Evolutionary conservation across 441 rosid species (phyloP).

Genomic region (Populus hybrid): DNA sequence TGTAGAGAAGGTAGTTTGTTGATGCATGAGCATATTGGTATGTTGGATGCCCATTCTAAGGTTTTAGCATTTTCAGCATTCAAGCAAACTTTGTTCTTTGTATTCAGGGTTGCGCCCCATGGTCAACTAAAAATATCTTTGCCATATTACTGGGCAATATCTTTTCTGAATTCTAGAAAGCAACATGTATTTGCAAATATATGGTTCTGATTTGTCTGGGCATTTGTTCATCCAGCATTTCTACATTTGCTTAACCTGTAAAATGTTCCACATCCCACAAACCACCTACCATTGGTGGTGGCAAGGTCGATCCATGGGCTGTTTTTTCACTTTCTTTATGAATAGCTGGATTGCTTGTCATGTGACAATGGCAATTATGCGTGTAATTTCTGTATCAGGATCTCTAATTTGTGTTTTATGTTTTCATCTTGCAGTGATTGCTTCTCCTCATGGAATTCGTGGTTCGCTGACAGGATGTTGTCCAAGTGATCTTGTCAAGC

Average conservation of each 20-base stretch:
- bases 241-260: background rate
- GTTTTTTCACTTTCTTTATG: background rate
- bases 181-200: background rate
- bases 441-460: slow-evolving; percentile 97
- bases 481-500: slow-evolving; percentile 95
- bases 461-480: slow-evolving; percentile 94
- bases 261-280: background rate
- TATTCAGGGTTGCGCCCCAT: background rate
- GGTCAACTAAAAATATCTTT: background rate
- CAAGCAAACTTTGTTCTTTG: background rate
- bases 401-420: slow-evolving; percentile 24
- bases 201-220: background rate
- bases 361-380: background rate
- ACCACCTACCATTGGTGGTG: background rate
- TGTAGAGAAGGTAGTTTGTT: background rate
- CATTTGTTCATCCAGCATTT: background rate
- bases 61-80: background rate
- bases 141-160: background rate
- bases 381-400: slow-evolving; percentile 17
- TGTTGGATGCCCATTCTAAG: background rate
- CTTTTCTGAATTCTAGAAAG: background rate
- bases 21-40: background rate
- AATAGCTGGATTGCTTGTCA: background rate
- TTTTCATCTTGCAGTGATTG: slow-evolving; percentile 61
- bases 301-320: background rate